Conservation (phyloP, 2,329 filamentous ascomycete genomes). For the Pseudodiploospora longispora region DNA sequence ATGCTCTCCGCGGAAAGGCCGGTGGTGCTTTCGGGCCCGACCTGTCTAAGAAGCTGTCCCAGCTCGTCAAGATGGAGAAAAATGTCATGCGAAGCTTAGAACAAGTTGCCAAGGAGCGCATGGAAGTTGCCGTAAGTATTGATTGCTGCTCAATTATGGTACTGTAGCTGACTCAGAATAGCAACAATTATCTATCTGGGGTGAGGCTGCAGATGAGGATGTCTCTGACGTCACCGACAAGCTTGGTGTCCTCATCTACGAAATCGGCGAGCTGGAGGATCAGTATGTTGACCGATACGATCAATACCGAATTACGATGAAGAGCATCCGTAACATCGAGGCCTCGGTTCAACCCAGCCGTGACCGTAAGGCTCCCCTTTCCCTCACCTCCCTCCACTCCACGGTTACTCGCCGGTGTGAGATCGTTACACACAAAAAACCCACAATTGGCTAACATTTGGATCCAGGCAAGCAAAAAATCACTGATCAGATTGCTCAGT, state of each 20-base stretch:
- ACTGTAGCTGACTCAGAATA: constrained; percentile 26
- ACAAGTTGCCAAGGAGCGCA: constrained; percentile 86
- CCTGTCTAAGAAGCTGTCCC: constrained; percentile 92
- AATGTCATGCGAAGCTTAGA: constrained; percentile 99
- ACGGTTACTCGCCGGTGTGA: background rate
- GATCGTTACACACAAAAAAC: no score
- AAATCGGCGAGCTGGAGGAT: constrained; percentile 96
- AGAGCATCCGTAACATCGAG: constrained; percentile 98
- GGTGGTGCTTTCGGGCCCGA: constrained; percentile 76
- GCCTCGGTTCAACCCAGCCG: constrained; percentile 95
- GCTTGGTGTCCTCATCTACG: constrained; percentile 93
- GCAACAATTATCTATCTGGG: constrained; percentile 99
- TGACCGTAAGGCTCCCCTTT: constrained; percentile 59
- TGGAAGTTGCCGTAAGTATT: constrained; percentile 87
- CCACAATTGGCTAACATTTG: background rate
- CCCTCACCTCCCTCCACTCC: background rate
- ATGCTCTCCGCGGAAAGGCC: constrained; percentile 64
- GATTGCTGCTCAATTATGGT: no score
- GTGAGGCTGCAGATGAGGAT: constrained; percentile 90
- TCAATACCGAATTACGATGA: constrained; percentile 98
- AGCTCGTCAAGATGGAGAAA: constrained; percentile 99
- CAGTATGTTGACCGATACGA: constrained; percentile 98
- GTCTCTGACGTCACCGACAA: constrained; percentile 99
- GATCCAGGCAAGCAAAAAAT: constrained; percentile 91
- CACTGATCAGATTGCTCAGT: constrained; percentile 93